A percentile compares a stretch with the other conserved stretches of the same genome.
Evolutionary conservation across 192 early-diverging fungal species (phyloP).

Genomic region (Linnemannia exigua): DNA sequence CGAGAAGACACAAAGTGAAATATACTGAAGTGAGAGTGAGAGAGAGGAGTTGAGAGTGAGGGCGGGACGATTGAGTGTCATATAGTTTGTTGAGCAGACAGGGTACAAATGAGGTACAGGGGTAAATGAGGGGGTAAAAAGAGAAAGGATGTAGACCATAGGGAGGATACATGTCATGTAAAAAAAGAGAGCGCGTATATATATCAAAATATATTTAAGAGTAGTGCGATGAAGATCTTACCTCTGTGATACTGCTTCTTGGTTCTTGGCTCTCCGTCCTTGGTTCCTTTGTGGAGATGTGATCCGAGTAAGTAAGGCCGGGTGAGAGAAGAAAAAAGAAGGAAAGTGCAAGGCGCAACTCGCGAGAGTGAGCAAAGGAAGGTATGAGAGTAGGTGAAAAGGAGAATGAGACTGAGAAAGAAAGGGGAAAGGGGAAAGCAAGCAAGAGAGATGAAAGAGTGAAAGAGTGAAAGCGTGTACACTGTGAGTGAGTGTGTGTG

Average conservation of each 20-base stretch:
- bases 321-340: background rate
- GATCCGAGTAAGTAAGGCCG: background rate
- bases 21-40: background rate
- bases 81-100: background rate
- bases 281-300: background rate
- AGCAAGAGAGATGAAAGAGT: background rate
- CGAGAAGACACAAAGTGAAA: too few species aligned
- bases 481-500: too few species aligned
- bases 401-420: too few species aligned
- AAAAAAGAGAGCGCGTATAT: background rate
- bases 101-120: background rate
- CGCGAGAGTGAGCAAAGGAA: background rate
- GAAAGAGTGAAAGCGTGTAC: too few species aligned
- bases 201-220: background rate
- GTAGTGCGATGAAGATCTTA: slow-evolving; percentile 2
- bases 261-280: background rate
- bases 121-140: too few species aligned
- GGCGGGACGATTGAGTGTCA: background rate
- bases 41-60: background rate
- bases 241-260: background rate
- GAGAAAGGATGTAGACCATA: background rate
- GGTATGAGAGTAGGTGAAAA: background rate
- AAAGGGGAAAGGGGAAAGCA: background rate
- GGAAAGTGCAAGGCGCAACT: background rate
- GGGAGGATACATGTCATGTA: background rate